phyloP scores from a whole-genome alignment of 2,329 filamentous ascomycete species.

The Aspergillus sojae region DNA sequence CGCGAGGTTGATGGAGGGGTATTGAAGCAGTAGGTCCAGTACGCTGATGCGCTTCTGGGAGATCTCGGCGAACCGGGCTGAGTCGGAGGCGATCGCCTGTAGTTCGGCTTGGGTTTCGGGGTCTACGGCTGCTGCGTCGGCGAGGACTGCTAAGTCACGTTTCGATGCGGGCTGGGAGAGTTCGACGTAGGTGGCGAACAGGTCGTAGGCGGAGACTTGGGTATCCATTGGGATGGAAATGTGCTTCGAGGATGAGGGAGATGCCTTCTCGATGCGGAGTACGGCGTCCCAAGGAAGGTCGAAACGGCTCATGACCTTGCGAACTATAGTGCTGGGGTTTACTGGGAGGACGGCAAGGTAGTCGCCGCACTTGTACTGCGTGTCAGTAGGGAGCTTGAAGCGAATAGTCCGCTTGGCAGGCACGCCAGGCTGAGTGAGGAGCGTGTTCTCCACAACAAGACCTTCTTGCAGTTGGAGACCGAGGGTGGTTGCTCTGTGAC shows the following conservation, averaged over 20 bases:
- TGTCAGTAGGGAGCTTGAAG: conserved; percentile 66
- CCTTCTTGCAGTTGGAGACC: conserved; percentile 67
- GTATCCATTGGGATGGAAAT: conserved; percentile 55
- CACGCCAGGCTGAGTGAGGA: conserved; percentile 55
- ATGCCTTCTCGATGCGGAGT: conserved; percentile 59
- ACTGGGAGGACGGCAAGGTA: conserved; percentile 75
- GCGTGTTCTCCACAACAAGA: conserved; percentile 56
- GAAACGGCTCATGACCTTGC: conserved; percentile 66
- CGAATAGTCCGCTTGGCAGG: conserved; percentile 67
- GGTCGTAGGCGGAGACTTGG: conserved; percentile 63
- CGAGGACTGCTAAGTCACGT: conserved; percentile 55
- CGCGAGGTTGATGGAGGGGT: conserved; percentile 61
- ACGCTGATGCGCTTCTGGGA: conserved; percentile 55
- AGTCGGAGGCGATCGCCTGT: conserved; percentile 31
- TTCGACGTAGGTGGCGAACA: conserved; percentile 73
- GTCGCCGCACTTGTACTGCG: conserved; percentile 72
- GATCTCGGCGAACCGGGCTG: conserved; percentile 49
- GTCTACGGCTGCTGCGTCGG: conserved; percentile 53
- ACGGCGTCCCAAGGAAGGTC: conserved; percentile 69
- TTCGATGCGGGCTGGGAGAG: conserved; percentile 72
- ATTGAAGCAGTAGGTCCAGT: conserved; percentile 70
- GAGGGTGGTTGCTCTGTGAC: conserved; percentile 57
- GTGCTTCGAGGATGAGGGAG: conserved; percentile 45
- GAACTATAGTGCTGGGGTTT: conserved; percentile 65
- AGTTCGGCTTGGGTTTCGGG: conserved; percentile 48